phyloP scores from a whole-genome alignment of 352 stramenopile species.

The Phytopythium helicoides region DNA sequence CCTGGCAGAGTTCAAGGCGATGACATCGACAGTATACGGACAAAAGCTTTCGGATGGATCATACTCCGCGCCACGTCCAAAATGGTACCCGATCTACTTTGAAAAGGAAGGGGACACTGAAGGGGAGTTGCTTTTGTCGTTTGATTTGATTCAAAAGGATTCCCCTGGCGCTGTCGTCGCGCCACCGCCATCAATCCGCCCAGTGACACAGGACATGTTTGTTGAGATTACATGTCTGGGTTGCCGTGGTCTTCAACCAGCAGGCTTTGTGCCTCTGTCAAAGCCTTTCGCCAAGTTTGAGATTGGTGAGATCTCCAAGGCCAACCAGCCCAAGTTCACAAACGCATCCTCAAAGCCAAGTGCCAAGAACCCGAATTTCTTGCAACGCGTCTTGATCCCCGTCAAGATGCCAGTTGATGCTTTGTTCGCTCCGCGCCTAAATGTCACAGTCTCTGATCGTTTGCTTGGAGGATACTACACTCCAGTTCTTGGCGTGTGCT shows the following conservation, averaged over 20 bases:
- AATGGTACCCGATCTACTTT: slow-evolving; percentile 74
- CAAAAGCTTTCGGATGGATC: slow-evolving; percentile 41
- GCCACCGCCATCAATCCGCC: slow-evolving; percentile 58
- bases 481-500: slow-evolving; percentile 70
- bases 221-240: slow-evolving; percentile 83
- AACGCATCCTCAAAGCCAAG: slow-evolving; percentile 77
- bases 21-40: slow-evolving; percentile 56
- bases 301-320: slow-evolving; percentile 59
- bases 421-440: slow-evolving; percentile 81
- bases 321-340: slow-evolving; percentile 63
- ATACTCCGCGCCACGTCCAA: slow-evolving; percentile 54
- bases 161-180: slow-evolving; percentile 52
- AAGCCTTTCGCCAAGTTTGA: slow-evolving; percentile 87
- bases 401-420: slow-evolving; percentile 83
- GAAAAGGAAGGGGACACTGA: slow-evolving; percentile 58
- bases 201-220: slow-evolving; percentile 56
- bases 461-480: slow-evolving; percentile 84
- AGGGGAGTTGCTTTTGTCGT: slow-evolving; percentile 76
- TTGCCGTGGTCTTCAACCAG: slow-evolving; percentile 71
- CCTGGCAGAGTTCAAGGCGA: slow-evolving; percentile 52
- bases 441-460: slow-evolving; percentile 83
- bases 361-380: slow-evolving; percentile 85
- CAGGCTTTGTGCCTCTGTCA: slow-evolving; percentile 82
- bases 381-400: slow-evolving; percentile 81
- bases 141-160: slow-evolving; percentile 73